phyloP scores from a whole-genome alignment of 345 rosid species.

The Camelina laxa region DNA sequence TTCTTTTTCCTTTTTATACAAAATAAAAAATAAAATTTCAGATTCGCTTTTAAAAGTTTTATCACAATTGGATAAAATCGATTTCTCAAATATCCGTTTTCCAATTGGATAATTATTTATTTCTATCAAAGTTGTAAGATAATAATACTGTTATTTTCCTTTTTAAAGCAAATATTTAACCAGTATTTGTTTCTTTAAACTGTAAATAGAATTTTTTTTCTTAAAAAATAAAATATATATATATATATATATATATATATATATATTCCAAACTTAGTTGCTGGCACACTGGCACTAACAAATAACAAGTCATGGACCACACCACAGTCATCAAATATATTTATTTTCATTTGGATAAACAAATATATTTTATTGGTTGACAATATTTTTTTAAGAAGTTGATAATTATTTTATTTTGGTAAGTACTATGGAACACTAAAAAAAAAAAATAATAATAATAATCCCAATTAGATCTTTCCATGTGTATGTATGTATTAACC shows the following conservation, averaged over 20 bases:
- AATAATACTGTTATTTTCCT: not conserved
- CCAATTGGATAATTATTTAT: not conserved
- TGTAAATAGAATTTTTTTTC: not conserved
- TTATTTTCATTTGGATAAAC: conserved; percentile 1
- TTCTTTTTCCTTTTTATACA: not conserved
- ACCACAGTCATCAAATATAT: not conserved
- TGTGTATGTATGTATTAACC: not conserved
- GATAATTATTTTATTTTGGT: not conserved
- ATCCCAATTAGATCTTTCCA: not conserved
- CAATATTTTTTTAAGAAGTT: not conserved
- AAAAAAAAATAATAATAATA: not conserved
- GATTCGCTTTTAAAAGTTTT: not conserved
- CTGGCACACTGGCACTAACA: conserved; percentile 27
- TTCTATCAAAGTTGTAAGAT: no score
- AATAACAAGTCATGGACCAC: conserved; percentile 17
- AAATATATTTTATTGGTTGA: conserved; percentile 20
- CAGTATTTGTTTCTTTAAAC: not conserved
- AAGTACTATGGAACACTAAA: not conserved
- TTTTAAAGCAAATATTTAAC: not conserved
- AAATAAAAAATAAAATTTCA: not conserved
- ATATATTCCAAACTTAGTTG: not conserved
- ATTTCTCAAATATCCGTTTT: not conserved
- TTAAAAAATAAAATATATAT: not conserved
- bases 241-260: no score
- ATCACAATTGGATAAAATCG: conserved; percentile 22